Percentiles rank a stretch among this genome's conserved stretches.
These are phyloP conservation scores for Rhazya stricta DNA, from an alignment of 257 asterid genomes.

Conservation along the genomic window DNA sequence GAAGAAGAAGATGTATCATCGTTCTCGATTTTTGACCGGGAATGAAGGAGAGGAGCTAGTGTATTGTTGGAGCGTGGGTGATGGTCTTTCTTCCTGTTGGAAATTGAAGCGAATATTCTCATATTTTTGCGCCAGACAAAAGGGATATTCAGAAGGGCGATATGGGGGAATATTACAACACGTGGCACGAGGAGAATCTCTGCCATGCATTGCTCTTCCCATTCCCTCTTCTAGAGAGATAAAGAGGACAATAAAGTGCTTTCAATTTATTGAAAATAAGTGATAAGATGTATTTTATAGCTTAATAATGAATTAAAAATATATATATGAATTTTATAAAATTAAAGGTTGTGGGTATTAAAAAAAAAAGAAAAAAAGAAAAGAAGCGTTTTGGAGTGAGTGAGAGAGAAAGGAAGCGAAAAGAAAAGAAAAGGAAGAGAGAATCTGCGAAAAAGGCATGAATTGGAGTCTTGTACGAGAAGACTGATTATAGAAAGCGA, in stretches of 20 bases:
- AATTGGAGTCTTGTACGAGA: constrained; percentile 76
- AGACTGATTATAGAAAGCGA: constrained; percentile 71
- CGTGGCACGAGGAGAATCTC: constrained; percentile 61
- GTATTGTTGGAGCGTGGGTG: background rate
- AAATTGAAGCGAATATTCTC: constrained; percentile 29
- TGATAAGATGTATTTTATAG: too few species aligned
- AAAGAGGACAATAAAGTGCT: too few species aligned
- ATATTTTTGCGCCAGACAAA: constrained; percentile 34
- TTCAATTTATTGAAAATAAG: background rate
- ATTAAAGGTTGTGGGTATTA: too few species aligned
- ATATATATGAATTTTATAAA: too few species aligned
- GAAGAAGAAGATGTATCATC: background rate
- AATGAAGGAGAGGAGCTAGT: background rate
- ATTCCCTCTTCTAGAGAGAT: background rate
- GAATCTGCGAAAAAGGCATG: constrained; percentile 74
- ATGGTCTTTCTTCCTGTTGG: background rate
- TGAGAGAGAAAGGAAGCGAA: constrained; percentile 9
- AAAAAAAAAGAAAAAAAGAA: background rate
- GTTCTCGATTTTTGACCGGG: background rate
- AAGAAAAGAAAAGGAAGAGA: constrained; percentile 18
- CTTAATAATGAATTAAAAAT: too few species aligned
- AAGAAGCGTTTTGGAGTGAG: background rate
- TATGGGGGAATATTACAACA: constrained; percentile 44
- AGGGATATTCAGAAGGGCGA: constrained; percentile 69
- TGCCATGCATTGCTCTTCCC: constrained; percentile 19